Conservation (phyloP, 768 basidiomycete species). For the Terana coerulea region DNA sequence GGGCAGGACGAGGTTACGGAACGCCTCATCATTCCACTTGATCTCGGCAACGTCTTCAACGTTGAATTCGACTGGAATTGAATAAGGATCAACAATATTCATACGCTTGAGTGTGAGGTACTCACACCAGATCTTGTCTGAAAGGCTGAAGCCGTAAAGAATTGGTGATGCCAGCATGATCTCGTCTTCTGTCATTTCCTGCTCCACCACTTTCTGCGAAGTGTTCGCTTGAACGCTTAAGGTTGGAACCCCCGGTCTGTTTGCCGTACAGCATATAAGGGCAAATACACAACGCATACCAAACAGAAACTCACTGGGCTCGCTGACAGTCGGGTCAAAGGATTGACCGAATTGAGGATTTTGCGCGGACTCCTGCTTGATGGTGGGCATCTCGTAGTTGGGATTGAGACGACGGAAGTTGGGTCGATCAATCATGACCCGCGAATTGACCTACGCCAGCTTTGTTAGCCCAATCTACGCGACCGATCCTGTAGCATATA, state of each 20-base stretch:
- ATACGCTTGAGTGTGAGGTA: constrained; percentile 6
- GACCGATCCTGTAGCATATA: neutral
- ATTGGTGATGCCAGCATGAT: constrained; percentile 50
- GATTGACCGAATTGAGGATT: no score
- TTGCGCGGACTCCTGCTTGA: constrained; percentile 15
- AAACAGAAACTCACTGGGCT: neutral
- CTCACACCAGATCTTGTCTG: constrained; percentile 57
- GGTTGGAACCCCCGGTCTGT: constrained; percentile 9
- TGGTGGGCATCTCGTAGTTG: constrained; percentile 43
- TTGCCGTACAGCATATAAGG: neutral
- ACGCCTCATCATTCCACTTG: constrained; percentile 32
- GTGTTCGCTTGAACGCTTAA: constrained; percentile 2
- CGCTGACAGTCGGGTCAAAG: neutral
- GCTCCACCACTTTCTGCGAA: neutral
- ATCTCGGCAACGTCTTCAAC: constrained; percentile 51
- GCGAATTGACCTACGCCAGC: constrained; percentile 43
- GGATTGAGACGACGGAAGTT: constrained; percentile 52
- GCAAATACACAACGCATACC: neutral
- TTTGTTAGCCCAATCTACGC: no score
- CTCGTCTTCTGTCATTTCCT: constrained; percentile 38
- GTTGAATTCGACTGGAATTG: constrained; percentile 51
- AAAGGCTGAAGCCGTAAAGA: constrained; percentile 58
- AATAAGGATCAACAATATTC: neutral
- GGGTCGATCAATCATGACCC: constrained; percentile 59
- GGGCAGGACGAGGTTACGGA: constrained; percentile 28